Evolutionary conservation across 2,329 filamentous ascomycete species (phyloP).

Genomic region (Byssoonygena ceratinophila): DNA sequence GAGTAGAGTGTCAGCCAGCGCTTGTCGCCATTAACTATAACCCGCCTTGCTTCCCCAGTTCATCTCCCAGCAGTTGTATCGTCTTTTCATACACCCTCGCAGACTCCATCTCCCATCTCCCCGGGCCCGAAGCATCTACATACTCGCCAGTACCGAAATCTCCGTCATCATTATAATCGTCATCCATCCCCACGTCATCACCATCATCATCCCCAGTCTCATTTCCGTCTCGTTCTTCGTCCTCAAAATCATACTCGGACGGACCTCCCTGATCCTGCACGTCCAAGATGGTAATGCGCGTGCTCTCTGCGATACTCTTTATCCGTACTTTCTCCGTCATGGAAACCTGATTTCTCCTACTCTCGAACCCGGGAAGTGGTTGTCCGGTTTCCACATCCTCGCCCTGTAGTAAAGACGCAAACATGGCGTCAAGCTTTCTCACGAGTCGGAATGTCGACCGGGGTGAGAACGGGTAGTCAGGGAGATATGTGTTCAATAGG

Average conservation of each 20-base stretch:
- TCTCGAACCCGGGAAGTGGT: slow-evolving; percentile 59
- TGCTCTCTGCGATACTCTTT: slow-evolving; percentile 67
- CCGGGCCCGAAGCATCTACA: slow-evolving; percentile 26
- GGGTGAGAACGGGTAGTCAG: slow-evolving; percentile 59
- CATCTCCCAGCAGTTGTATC: slow-evolving; percentile 60
- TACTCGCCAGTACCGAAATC: slow-evolving; percentile 22
- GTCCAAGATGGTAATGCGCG: slow-evolving; percentile 59
- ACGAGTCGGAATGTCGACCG: slow-evolving; percentile 60
- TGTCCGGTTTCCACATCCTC: slow-evolving; percentile 56
- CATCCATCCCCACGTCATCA: slow-evolving; percentile 27
- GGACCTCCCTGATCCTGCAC: slow-evolving; percentile 40
- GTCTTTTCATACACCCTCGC: slow-evolving; percentile 71
- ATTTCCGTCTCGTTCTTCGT: slow-evolving; percentile 24
- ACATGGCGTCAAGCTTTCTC: slow-evolving; percentile 71
- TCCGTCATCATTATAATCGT: no score
- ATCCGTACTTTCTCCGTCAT: slow-evolving; percentile 83
- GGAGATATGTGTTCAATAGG: slow-evolving; percentile 59
- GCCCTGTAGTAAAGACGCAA: slow-evolving; percentile 62
- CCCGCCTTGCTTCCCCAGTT: slow-evolving; percentile 40
- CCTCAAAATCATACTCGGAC: slow-evolving; percentile 24
- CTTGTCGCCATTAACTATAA: neutral
- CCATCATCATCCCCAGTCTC: slow-evolving; percentile 32
- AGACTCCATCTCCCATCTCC: slow-evolving; percentile 53
- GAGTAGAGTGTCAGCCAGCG: no score
- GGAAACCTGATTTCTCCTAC: slow-evolving; percentile 44